phyloP scores from a whole-genome alignment of 352 stramenopile species.

The Phytophthora litchii region DNA sequence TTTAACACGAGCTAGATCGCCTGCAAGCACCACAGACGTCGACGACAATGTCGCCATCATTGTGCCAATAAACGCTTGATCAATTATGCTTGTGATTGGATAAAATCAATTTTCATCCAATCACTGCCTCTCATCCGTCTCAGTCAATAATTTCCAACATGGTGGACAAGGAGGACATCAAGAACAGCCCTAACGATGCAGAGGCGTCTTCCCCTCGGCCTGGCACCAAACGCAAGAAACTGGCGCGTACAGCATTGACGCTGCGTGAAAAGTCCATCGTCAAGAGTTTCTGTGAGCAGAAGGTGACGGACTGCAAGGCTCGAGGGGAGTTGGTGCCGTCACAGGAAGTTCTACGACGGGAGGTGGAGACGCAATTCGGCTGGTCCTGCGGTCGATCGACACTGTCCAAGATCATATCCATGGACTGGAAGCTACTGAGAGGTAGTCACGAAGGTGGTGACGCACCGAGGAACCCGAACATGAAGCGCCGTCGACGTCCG shows the following conservation, averaged over 20 bases:
- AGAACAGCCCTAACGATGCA: conserved; percentile 1
- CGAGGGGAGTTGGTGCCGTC: conserved; percentile 61
- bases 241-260: conserved; percentile 58
- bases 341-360: conserved; percentile 60
- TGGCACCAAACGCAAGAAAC: conserved; percentile 33
- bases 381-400: conserved; percentile 74
- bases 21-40: conserved; percentile 25
- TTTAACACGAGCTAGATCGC: conserved; percentile 28
- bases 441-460: conserved; percentile 31
- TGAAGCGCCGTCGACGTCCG: conserved; percentile 76
- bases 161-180: conserved; percentile 4
- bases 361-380: conserved; percentile 60
- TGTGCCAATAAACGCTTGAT: too few relatives aligned
- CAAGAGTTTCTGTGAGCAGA: conserved; percentile 81
- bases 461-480: conserved; percentile 64
- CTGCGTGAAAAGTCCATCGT: conserved; percentile 74
- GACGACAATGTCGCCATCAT: conserved; percentile 30
- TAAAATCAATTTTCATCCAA: conserved; percentile 13
- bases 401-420: conserved; percentile 74
- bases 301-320: conserved; percentile 58
- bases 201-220: background rate
- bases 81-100: conserved; percentile 4
- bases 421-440: conserved; percentile 68
- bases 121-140: conserved; percentile 14
- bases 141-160: conserved; percentile 10